Percentiles rank a stretch among this genome's conserved stretches.
Conservation (phyloP, 305 asterid species). For the Solanum hybrid region DNA sequence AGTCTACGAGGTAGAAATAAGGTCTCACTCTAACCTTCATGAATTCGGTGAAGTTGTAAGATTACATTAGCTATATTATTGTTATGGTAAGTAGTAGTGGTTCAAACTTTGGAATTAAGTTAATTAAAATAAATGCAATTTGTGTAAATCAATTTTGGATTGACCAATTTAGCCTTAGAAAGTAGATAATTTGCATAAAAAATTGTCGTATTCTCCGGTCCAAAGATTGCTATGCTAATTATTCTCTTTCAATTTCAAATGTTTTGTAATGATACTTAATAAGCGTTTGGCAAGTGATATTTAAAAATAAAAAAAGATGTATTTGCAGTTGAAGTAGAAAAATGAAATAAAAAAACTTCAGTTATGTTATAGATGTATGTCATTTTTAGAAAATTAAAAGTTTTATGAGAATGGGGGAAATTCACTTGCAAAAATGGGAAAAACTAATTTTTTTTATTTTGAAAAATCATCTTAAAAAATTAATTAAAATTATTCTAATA, state of each 20-base stretch:
- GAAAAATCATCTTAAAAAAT: neutral
- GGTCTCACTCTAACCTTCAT: too few species aligned
- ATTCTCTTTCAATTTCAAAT: neutral
- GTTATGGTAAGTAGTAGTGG: neutral
- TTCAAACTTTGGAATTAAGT: neutral
- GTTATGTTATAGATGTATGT: neutral
- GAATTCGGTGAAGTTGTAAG: neutral
- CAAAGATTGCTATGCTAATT: neutral
- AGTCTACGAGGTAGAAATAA: too few species aligned
- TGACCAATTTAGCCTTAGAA: neutral
- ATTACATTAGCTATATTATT: too few species aligned
- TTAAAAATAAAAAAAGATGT: neutral
- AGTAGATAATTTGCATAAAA: neutral
- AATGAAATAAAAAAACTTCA: too few species aligned
- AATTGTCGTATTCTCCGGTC: neutral
- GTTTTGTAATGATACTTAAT: neutral
- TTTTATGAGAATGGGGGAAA: neutral
- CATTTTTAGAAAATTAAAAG: too few species aligned
- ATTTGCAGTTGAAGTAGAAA: neutral
- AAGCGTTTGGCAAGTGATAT: neutral
- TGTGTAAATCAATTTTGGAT: neutral
- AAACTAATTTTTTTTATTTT: too few species aligned
- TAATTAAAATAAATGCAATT: too few species aligned
- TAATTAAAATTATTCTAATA: too few species aligned
- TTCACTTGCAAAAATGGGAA: neutral